phyloP scores from a whole-genome alignment of 495 filamentous ascomycete genomes.

The Ascobolus immersus region DNA sequence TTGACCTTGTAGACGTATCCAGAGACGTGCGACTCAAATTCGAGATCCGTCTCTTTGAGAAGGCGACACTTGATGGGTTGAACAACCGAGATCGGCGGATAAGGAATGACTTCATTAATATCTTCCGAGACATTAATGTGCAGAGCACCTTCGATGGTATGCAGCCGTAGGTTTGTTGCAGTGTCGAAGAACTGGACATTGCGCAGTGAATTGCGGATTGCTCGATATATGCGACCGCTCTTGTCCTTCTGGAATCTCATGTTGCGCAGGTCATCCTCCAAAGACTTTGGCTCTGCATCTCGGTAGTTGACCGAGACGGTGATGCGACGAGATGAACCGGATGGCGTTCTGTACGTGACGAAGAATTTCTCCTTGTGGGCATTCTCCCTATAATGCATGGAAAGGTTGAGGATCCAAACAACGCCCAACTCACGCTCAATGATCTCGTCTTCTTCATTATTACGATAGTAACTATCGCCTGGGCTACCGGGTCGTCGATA shows the following conservation, averaged over 20 bases:
- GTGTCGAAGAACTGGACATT: constrained; percentile 90
- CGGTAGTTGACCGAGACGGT: constrained; percentile 92
- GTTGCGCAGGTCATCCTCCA: constrained; percentile 57
- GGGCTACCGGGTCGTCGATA: too few species aligned
- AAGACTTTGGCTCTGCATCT: constrained; percentile 46
- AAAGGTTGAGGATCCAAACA: constrained; percentile 88
- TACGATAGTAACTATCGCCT: too few species aligned
- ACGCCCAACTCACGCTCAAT: constrained; percentile 62
- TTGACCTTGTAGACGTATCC: constrained; percentile 92
- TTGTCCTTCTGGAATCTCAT: constrained; percentile 79
- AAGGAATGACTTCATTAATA: constrained; percentile 78
- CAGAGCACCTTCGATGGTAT: constrained; percentile 67
- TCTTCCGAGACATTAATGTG: constrained; percentile 98
- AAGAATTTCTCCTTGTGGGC: constrained; percentile 96
- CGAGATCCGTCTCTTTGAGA: constrained; percentile 44
- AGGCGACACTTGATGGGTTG: constrained; percentile 44
- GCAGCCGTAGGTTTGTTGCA: constrained; percentile 84
- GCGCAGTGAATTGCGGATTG: constrained; percentile 68
- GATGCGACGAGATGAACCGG: constrained; percentile 58
- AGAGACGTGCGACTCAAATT: constrained; percentile 78
- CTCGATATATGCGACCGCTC: constrained; percentile 81
- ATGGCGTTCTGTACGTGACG: constrained; percentile 56
- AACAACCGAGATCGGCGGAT: constrained; percentile 50
- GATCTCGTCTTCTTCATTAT: constrained; percentile 36
- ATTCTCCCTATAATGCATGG: constrained; percentile 93